Conservation (phyloP, 148 eudicot genomes). For the Heliamphora exappendiculata region DNA sequence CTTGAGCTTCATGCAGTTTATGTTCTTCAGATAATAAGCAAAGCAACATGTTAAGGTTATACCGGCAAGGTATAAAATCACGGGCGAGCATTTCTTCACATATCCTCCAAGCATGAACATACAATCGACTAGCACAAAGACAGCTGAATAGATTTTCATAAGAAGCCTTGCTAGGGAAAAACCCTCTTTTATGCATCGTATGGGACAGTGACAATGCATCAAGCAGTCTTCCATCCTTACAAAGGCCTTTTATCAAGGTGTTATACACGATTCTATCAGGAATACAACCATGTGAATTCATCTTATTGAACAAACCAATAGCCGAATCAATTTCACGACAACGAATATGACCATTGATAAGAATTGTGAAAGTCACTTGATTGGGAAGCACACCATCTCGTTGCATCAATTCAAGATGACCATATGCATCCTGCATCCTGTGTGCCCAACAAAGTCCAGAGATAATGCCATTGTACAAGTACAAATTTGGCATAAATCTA, state of each 20-base stretch:
- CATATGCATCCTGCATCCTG: slow-evolving; percentile 32
- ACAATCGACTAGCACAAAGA: slow-evolving; percentile 24
- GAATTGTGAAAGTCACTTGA: slow-evolving; percentile 38
- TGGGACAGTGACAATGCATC: slow-evolving; percentile 35
- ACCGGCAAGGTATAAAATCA: slow-evolving; percentile 23
- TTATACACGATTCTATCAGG: slow-evolving; percentile 30
- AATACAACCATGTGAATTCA: slow-evolving; percentile 26
- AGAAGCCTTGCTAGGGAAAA: slow-evolving; percentile 25
- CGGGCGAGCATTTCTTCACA: slow-evolving; percentile 34
- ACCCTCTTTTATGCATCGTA: slow-evolving; percentile 39
- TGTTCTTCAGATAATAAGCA: slow-evolving; percentile 28
- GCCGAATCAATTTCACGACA: slow-evolving; percentile 27
- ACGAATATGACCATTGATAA: slow-evolving; percentile 36
- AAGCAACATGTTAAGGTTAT: slow-evolving; percentile 19
- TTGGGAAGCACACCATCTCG: slow-evolving; percentile 31
- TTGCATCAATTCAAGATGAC: slow-evolving; percentile 25
- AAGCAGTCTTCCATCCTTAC: slow-evolving; percentile 27
- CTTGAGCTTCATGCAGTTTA: slow-evolving; percentile 7
- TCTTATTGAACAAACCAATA: slow-evolving; percentile 26
- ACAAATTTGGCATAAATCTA: slow-evolving; percentile 28
- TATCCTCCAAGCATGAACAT: slow-evolving; percentile 22
- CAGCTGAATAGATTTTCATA: slow-evolving; percentile 29
- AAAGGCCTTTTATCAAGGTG: slow-evolving; percentile 33
- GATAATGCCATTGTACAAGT: slow-evolving; percentile 31
- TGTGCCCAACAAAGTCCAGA: slow-evolving; percentile 32